Base-by-base conservation (phyloP, 495 filamentous ascomycete genomes). In the Pseudoneurospora amorphoporcata region DNA sequence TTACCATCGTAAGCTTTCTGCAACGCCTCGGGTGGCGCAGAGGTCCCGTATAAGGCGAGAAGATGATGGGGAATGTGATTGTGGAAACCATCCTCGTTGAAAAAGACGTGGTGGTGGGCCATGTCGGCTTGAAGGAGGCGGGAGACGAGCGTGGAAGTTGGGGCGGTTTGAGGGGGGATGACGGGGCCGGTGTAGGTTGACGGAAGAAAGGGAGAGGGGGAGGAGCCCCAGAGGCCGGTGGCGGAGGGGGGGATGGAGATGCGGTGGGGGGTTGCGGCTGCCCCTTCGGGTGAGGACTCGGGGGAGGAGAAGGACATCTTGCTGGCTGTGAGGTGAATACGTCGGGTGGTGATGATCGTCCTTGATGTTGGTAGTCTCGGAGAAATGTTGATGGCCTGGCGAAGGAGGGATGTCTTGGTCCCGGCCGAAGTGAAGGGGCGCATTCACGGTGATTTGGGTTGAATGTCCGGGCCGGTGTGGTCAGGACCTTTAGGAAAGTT, bases 11-110 rank as follows among this genome's bases (percentile, higher is more conserved):
- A 95, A 5, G 82, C 85, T 3, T 80, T 80, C 68, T 86, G 79
- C n/a, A 97, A 83, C 2, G 86, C 69, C 0, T 83, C 76, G 1
- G 91, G 77, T 0, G 84, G 77, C 17, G 92, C 91, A 9, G 90
- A 89, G n/a, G 95, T 87, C 42, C 90, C 90, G 77, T 88, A 96
- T 69, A 94, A 80, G n/a, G 88, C 88, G 9, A 96, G 85, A 14
- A 95, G 80, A 70, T 91, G 88, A 75, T 97, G 93, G 4, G 83
- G 87, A 71, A 95, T 92, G 43, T 84, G 86, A 85, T 90, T 90
- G 75, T 92, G 91, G 74, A 90, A 94, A 0, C 89, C 89, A 2
- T 78, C 73, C 1, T 86, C 35, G 73, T 92, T 92, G 83, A 92
- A 95, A 81, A 90, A 97, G 38, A 93, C 89, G 77, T 97, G 92